Conservation (phyloP, 2,329 filamentous ascomycete species). For the Dothistroma pini region DNA sequence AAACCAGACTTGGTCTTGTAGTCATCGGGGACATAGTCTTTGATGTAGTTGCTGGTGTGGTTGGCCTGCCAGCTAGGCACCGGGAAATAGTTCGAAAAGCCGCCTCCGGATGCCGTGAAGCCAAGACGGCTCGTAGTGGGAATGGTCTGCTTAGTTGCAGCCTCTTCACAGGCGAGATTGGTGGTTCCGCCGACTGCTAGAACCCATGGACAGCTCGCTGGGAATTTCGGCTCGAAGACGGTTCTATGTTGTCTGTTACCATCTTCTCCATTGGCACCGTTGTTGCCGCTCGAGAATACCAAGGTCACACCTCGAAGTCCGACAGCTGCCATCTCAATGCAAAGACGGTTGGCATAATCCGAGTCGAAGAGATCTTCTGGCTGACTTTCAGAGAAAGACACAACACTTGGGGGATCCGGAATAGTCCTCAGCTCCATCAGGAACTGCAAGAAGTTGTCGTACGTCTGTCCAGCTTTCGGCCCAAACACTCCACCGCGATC, state of each 20-base stretch:
- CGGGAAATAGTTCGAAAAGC: conserved; percentile 44
- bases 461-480: conserved; percentile 16
- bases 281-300: conserved; percentile 60
- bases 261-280: conserved; percentile 37
- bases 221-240: conserved; percentile 46
- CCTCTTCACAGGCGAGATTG: conserved; percentile 22
- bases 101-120: conserved; percentile 33
- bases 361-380: conserved; percentile 22
- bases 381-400: conserved; percentile 23
- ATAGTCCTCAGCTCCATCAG: conserved; percentile 25
- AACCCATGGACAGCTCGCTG: conserved; percentile 46
- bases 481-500: conserved; percentile 28
- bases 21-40: conserved; percentile 39
- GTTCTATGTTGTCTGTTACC: conserved; percentile 40
- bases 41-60: conserved; percentile 39
- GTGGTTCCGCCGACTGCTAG: conserved; percentile 43
- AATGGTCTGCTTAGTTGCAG: conserved; percentile 23
- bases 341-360: conserved; percentile 58
- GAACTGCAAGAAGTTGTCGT: conserved; percentile 27
- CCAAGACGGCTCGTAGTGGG: conserved; percentile 9
- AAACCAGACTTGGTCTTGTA: conserved; percentile 39
- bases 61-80: conserved; percentile 42
- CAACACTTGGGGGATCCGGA: conserved; percentile 23
- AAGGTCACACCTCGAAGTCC: conserved; percentile 62
- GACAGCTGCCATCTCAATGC: conserved; percentile 61